phyloP scores from a whole-genome alignment of 1,284 basidiomycete species.

The Pseudozyma sp. region DNA sequence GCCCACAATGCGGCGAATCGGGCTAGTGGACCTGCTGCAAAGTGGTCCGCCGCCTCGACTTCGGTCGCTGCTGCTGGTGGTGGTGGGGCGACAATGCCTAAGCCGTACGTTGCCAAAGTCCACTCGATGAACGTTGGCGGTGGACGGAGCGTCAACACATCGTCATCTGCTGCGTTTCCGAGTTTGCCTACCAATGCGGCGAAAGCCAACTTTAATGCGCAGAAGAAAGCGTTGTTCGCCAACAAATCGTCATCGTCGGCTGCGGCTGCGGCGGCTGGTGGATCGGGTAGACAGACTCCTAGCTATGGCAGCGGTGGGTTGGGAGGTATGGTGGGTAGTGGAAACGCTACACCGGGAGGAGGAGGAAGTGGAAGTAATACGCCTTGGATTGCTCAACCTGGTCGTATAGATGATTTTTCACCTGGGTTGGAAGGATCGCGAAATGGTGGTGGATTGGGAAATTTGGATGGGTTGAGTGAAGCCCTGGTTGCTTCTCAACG shows the following conservation, averaged over 20 bases:
- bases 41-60: slow-evolving; percentile 11
- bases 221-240: slow-evolving; percentile 59
- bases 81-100: too few relatives aligned
- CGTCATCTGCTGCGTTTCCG: slow-evolving; percentile 47
- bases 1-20: slow-evolving; percentile 24
- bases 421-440: background rate
- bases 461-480: slow-evolving; percentile 27
- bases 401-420: slow-evolving; percentile 34
- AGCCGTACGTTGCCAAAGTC: slow-evolving; percentile 36
- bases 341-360: slow-evolving; percentile 1
- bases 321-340: background rate
- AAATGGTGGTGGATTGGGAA: background rate
- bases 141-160: slow-evolving; percentile 26
- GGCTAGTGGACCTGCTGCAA: slow-evolving; percentile 4
- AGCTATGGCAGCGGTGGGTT: too few relatives aligned
- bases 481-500: slow-evolving; percentile 27
- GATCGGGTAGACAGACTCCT: too few relatives aligned
- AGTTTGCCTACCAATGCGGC: slow-evolving; percentile 55
- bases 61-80: too few relatives aligned
- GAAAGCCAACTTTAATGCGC: slow-evolving; percentile 48
- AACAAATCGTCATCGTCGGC: background rate
- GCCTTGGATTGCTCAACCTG: slow-evolving; percentile 24
- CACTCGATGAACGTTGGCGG: background rate
- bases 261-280: too few relatives aligned
- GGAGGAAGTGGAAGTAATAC: slow-evolving; percentile 18